These are phyloP conservation scores for Phellopilus nigrolimitatus DNA, from an alignment of 1,284 basidiomycete species.

Conservation along the genomic window DNA sequence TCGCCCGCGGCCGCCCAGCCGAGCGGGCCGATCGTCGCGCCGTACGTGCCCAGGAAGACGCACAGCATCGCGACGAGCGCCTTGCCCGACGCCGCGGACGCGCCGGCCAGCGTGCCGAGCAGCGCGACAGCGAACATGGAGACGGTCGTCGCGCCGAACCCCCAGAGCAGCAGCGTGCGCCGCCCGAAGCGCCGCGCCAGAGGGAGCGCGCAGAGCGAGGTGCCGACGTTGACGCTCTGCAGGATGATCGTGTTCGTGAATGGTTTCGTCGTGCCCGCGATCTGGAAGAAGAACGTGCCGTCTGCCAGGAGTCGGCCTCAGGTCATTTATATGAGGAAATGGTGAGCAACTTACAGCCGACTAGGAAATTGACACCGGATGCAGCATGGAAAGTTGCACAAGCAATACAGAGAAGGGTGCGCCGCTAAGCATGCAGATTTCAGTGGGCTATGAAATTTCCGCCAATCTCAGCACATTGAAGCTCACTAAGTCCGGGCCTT, in stretches of 20 bases:
- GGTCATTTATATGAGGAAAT: not conserved
- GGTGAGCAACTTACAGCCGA: conserved; percentile 8
- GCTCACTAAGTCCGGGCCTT: conserved; percentile 20
- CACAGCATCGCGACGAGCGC: conserved; percentile 23
- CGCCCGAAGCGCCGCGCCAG: conserved; percentile 20
- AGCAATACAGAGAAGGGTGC: conserved; percentile 21
- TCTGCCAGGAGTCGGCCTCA: conserved; percentile 1
- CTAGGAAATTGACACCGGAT: conserved; percentile 18
- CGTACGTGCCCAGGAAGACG: conserved; percentile 20
- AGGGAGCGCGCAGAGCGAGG: conserved; percentile 13
- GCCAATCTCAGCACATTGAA: not conserved
- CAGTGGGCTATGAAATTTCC: not conserved
- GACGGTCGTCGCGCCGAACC: conserved; percentile 16
- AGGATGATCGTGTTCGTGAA: conserved; percentile 22
- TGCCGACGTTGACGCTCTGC: conserved; percentile 19
- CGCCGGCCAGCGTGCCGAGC: conserved; percentile 13
- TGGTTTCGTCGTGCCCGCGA: conserved; percentile 18
- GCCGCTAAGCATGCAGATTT: conserved; percentile 6
- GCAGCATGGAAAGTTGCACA: conserved; percentile 21
- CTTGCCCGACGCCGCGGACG: conserved; percentile 11
- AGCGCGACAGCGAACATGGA: conserved; percentile 20
- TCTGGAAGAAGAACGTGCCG: conserved; percentile 22
- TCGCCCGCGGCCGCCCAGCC: conserved; percentile 21
- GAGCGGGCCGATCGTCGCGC: conserved; percentile 19
- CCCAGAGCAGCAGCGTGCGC: conserved; percentile 17